Conservation (phyloP, 352 stramenopile genomes). For the Globisporangium apiculatum region DNA sequence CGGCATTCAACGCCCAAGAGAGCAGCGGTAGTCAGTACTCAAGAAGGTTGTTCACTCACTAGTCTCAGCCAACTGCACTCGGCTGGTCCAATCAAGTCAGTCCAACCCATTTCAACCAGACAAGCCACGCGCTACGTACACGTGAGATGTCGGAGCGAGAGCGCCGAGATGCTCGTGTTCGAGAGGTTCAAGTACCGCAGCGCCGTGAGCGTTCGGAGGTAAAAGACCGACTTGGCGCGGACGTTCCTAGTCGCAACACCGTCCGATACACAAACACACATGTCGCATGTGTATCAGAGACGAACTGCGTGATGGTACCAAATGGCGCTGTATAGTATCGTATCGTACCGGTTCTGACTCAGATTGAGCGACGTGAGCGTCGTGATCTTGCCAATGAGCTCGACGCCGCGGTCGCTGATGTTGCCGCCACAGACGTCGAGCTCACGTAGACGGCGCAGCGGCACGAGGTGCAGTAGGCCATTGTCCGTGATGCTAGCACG, state of each 20-base stretch:
- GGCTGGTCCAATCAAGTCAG: not conserved
- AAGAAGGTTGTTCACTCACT: too few relatives aligned
- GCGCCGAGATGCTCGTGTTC: constrained; percentile 57
- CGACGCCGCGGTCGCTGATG: constrained; percentile 63
- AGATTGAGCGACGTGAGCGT: constrained; percentile 70
- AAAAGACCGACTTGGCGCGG: constrained; percentile 52
- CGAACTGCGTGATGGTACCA: too few relatives aligned
- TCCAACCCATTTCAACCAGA: not conserved
- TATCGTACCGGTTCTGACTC: constrained; percentile 63
- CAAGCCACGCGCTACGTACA: constrained; percentile 23
- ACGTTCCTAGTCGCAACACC: constrained; percentile 44
- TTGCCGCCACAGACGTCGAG: constrained; percentile 60
- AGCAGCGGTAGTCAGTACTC: too few relatives aligned
- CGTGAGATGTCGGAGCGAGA: constrained; percentile 65
- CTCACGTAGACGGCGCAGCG: constrained; percentile 41
- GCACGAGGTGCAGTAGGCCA: constrained; percentile 53
- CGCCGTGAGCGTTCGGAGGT: constrained; percentile 46
- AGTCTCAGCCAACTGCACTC: not conserved
- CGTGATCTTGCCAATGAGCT: constrained; percentile 68
- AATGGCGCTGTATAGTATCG: not conserved
- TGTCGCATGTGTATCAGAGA: too few relatives aligned
- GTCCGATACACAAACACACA: not conserved
- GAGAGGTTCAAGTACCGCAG: constrained; percentile 71
- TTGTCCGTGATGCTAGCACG: constrained; percentile 52
- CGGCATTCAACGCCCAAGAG: not conserved